phyloP scores from a whole-genome alignment of 176 grass and related monocot genomes.

The Triticum timopheevii region DNA sequence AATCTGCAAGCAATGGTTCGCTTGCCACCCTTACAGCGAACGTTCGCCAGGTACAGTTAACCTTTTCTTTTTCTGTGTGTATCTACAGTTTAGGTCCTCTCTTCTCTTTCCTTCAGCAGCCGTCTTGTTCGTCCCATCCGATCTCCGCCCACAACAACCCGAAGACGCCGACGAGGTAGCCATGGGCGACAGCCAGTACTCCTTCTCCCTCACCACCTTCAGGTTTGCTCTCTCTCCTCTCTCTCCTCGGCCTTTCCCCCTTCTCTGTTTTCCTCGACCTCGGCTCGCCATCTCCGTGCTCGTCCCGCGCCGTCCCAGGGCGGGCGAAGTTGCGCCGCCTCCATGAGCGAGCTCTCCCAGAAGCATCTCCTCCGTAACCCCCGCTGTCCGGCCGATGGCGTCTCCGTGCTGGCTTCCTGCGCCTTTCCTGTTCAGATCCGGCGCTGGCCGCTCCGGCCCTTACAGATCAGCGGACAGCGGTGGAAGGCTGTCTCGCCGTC shows the following conservation, averaged over 20 bases:
- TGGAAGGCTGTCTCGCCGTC: no score
- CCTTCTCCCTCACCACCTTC: conserved; percentile 98
- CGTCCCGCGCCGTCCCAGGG: not conserved
- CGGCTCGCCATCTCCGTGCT: not conserved
- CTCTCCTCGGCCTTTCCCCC: not conserved
- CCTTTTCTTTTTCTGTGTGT: not conserved
- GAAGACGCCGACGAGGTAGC: not conserved
- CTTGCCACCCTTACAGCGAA: no score
- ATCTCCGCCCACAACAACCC: not conserved
- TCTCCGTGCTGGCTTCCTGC: not conserved
- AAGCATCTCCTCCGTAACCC: not conserved
- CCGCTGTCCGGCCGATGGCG: not conserved
- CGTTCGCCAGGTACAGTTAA: no score
- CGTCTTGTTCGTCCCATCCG: not conserved
- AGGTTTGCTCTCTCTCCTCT: conserved; percentile 40
- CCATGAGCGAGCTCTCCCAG: not conserved
- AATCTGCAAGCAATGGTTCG: no score
- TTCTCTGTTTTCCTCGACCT: not conserved
- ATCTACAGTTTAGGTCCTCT: not conserved
- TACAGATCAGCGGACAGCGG: not conserved
- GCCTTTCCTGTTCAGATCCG: not conserved
- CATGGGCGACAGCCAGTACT: conserved; percentile 95
- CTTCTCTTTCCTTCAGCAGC: not conserved
- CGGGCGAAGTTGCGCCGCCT: not conserved
- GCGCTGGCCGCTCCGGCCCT: not conserved